Evolutionary conservation across 768 basidiomycete genomes (phyloP).

Genomic region (Paxillus rubicundulus): DNA sequence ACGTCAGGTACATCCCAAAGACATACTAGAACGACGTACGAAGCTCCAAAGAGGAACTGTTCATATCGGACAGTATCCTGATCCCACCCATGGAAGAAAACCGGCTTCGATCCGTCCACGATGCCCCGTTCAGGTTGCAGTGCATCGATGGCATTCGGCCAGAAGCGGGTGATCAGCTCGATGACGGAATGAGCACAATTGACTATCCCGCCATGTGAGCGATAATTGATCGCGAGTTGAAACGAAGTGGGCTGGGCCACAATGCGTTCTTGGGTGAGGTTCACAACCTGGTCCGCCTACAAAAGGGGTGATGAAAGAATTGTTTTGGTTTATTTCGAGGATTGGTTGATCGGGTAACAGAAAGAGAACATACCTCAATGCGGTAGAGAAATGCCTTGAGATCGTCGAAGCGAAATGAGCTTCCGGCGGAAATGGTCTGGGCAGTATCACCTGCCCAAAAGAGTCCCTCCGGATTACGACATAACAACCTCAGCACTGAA

Average conservation of each 20-base stretch:
- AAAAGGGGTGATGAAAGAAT: background rate
- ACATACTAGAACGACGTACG: slow-evolving; percentile 30
- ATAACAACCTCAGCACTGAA: slow-evolving; percentile 59
- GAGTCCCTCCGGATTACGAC: slow-evolving; percentile 60
- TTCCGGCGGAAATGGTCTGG: slow-evolving; percentile 72
- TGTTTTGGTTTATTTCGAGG: background rate
- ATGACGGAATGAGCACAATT: slow-evolving; percentile 65
- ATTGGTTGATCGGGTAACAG: background rate
- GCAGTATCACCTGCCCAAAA: slow-evolving; percentile 84
- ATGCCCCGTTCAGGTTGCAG: slow-evolving; percentile 56
- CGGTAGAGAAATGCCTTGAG: slow-evolving; percentile 65
- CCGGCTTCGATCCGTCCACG: slow-evolving; percentile 51
- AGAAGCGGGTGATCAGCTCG: slow-evolving; percentile 58
- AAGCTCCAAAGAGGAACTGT: slow-evolving; percentile 54
- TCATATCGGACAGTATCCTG: slow-evolving; percentile 43
- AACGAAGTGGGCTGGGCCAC: slow-evolving; percentile 41
- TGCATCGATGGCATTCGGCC: slow-evolving; percentile 62
- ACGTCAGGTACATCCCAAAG: slow-evolving; percentile 7
- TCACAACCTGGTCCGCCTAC: slow-evolving; percentile 20
- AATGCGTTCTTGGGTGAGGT: slow-evolving; percentile 8
- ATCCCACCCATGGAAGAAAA: slow-evolving; percentile 54
- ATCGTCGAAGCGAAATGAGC: slow-evolving; percentile 69
- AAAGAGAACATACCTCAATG: slow-evolving; percentile 45
- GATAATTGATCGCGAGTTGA: slow-evolving; percentile 62
- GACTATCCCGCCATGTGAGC: slow-evolving; percentile 72